Percentiles rank a stretch among this genome's conserved stretches.
Evolutionary conservation across 371 early-diverging fungal genomes (phyloP).

Genomic region (Mortierella sp.): DNA sequence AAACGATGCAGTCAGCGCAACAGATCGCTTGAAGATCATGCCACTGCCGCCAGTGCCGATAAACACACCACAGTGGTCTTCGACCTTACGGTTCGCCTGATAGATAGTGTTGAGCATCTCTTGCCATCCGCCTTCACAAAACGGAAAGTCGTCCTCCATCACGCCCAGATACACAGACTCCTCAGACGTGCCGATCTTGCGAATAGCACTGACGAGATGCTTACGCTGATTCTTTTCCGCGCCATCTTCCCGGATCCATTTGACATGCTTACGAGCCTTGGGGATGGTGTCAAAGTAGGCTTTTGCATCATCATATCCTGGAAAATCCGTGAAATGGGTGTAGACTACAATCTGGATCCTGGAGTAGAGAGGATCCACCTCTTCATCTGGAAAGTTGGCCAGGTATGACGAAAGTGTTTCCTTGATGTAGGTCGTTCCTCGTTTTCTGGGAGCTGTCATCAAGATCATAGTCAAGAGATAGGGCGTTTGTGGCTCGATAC

Average conservation of each 20-base stretch:
- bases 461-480: conserved; percentile 67
- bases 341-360: conserved; percentile 68
- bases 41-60: conserved; percentile 75
- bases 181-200: conserved; percentile 48
- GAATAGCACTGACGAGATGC: conserved; percentile 68
- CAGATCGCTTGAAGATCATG: conserved; percentile 62
- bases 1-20: conserved; percentile 57
- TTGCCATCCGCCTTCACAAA: conserved; percentile 65
- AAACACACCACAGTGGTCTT: conserved; percentile 70
- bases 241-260: conserved; percentile 67
- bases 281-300: conserved; percentile 55
- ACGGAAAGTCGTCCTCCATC: conserved; percentile 74
- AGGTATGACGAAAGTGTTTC: conserved; percentile 67
- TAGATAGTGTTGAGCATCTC: conserved; percentile 65
- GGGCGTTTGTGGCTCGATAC: conserved; percentile 49
- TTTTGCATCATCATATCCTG: conserved; percentile 60
- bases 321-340: conserved; percentile 70
- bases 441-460: conserved; percentile 73
- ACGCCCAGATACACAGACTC: conserved; percentile 64
- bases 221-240: conserved; percentile 63
- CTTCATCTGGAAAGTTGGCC: conserved; percentile 62
- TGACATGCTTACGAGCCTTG: conserved; percentile 64
- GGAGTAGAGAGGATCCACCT: conserved; percentile 58
- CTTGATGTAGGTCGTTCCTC: conserved; percentile 64
- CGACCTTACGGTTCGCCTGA: conserved; percentile 57